Percentiles rank a stretch among this genome's conserved stretches.
These are phyloP conservation scores for Pistacia vera DNA, from an alignment of 345 rosid genomes.

Conservation along the genomic window DNA sequence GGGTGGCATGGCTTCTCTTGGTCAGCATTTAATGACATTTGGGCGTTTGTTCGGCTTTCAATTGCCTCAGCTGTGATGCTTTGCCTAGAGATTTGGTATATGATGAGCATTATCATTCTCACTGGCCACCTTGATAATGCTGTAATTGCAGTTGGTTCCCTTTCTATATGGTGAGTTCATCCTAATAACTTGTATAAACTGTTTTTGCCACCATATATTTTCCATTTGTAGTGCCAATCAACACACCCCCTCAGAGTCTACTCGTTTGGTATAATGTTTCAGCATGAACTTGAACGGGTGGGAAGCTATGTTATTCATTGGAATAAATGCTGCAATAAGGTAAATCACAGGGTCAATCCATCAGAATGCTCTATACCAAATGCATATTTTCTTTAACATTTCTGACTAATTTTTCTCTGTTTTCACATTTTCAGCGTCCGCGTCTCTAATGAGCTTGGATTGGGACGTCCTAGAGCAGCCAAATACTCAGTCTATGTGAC, in stretches of 20 bases:
- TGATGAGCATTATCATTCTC: slow-evolving; percentile 77
- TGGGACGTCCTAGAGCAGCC: slow-evolving; percentile 71
- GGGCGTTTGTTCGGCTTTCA: slow-evolving; percentile 79
- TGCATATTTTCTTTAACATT: background rate
- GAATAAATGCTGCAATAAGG: slow-evolving; percentile 79
- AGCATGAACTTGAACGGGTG: slow-evolving; percentile 80
- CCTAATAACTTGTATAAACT: background rate
- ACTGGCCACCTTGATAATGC: slow-evolving; percentile 74
- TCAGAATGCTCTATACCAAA: background rate
- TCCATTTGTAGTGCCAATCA: background rate
- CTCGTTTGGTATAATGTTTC: slow-evolving; percentile 15
- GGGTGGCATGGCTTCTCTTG: slow-evolving; percentile 69
- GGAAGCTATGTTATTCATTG: slow-evolving; percentile 82
- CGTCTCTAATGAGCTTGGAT: slow-evolving; percentile 80
- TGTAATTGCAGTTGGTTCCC: slow-evolving; percentile 73
- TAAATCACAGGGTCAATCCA: slow-evolving; percentile 8
- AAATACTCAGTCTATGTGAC: slow-evolving; percentile 69
- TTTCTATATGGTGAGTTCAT: slow-evolving; percentile 70
- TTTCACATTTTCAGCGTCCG: slow-evolving; percentile 52
- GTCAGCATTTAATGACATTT: slow-evolving; percentile 64
- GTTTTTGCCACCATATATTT: background rate
- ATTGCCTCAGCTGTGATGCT: slow-evolving; percentile 84
- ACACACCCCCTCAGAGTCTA: background rate
- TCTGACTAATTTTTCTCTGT: background rate
- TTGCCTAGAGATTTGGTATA: slow-evolving; percentile 83